Percentiles rank a stretch among this genome's conserved stretches.
These are phyloP conservation scores for Castanopsis chinensis DNA, from an alignment of 306 rosid genomes.

Conservation along the genomic window DNA sequence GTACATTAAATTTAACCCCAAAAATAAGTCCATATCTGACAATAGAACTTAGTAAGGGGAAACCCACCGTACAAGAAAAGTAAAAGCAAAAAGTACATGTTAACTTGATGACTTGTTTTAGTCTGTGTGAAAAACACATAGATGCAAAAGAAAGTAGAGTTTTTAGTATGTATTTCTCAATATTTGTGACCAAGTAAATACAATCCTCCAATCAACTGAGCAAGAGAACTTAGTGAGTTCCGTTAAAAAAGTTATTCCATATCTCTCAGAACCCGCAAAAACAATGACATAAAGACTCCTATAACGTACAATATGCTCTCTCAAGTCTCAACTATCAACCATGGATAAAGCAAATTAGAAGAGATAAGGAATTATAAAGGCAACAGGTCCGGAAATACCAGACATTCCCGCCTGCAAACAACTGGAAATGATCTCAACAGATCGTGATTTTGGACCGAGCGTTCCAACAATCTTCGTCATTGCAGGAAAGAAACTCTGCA, in stretches of 20 bases:
- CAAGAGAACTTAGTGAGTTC: neutral
- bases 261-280: neutral
- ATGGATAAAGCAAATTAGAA: neutral
- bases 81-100: neutral
- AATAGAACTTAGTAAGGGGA: neutral
- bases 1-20: neutral
- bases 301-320: neutral
- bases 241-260: neutral
- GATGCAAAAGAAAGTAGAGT: neutral
- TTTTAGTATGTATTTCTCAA: neutral
- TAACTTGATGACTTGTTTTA: neutral
- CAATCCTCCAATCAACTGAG: neutral
- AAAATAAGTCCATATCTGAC: neutral
- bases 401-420: slow-evolving; percentile 92
- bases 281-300: neutral
- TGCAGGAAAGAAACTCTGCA: slow-evolving; percentile 77
- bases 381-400: slow-evolving; percentile 42
- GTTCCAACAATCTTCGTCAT: slow-evolving; percentile 90
- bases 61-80: neutral
- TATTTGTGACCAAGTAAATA: neutral
- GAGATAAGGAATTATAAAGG: neutral
- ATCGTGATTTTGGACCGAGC: slow-evolving; percentile 75
- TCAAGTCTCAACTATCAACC: neutral
- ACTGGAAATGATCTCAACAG: slow-evolving; percentile 60
- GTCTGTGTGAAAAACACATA: neutral